Evolutionary conservation across 2,329 filamentous ascomycete species (phyloP), one percentile per base, ranked within the genome.

Genomic region (Talaromyces sp.): DNA sequence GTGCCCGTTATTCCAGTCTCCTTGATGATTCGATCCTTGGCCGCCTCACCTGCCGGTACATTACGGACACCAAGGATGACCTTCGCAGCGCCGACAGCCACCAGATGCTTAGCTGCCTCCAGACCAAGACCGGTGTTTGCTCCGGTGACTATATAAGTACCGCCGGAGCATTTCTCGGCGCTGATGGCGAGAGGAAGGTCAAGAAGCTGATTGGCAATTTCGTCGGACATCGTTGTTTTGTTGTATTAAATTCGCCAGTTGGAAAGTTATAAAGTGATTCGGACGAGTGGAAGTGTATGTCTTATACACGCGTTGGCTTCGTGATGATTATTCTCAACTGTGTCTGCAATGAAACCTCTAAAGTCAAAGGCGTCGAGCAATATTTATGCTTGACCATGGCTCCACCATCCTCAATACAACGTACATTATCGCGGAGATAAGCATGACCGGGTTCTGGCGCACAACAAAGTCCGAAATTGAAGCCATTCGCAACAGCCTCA

Each of bases 51-150:
- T 58, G 78, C 82, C 2, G 72, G 67, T 0, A 68, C 40, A 2
- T 77, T 81, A 1, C 84, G 81, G 1, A 84, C 82, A 5, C 77
- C 82, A 1, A 85, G 71, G 63, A 86, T 78, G 15, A 86, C 73
- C 25, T 75, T 77, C 1, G 77, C 77, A 5, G 84, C 72, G 0
- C 73, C 71, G 5, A 79, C 67, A 0, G 71, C 68, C 1, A 82
- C 73, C n/a, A 85, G 74, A 38, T 81, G 79, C 0, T 73, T 71
- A 7, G 78, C 74, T 1, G 78, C 72, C 66, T 82, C 80, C n/a
- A 82, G 74, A 0, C 84, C 84, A 0, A 86, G 72, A 0, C 84
- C 84, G 0, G 70, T 72, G 65, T 84, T 86, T 25, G 77, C 73
- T 0, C 84, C 84, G 0, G 83, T 85, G 13, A 86, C 74, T 51